Evolutionary conservation across 768 basidiomycete species (phyloP).

Genomic region (Boletus rubropictus): DNA sequence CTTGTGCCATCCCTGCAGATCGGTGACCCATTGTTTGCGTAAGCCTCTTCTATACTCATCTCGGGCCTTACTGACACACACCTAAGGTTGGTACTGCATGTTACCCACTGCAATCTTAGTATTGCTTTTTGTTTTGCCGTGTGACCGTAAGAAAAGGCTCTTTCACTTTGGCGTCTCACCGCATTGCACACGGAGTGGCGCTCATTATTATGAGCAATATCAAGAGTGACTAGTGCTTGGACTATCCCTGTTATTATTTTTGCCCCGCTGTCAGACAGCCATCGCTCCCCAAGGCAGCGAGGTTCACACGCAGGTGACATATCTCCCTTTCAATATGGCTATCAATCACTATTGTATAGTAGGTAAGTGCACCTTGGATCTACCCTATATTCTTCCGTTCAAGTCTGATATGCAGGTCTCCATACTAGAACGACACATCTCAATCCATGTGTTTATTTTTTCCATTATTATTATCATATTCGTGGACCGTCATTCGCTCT

Average conservation of each 20-base stretch:
- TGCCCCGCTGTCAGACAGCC: constrained; percentile 32
- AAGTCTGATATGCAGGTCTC: neutral
- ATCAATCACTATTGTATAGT: neutral
- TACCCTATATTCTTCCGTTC: neutral
- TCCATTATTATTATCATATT: neutral
- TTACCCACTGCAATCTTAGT: constrained; percentile 31
- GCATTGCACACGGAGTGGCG: constrained; percentile 56
- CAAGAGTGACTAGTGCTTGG: constrained; percentile 25
- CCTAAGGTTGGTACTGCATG: constrained; percentile 31
- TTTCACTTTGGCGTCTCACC: constrained; percentile 84
- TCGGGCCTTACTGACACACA: constrained; percentile 11
- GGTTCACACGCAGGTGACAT: constrained; percentile 54
- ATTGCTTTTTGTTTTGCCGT: constrained; percentile 5
- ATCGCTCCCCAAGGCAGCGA: constrained; percentile 29
- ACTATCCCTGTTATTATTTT: constrained; percentile 34
- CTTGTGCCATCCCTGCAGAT: constrained; percentile 26
- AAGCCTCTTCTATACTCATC: constrained; percentile 33
- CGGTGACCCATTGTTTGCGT: constrained; percentile 32
- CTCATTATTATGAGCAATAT: constrained; percentile 85
- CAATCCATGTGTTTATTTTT: constrained; percentile 3
- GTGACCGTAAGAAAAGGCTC: constrained; percentile 39
- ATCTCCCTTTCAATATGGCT: neutral
- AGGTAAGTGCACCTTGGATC: constrained; percentile 14
- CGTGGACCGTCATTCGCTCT: constrained; percentile 47
- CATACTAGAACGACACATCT: neutral